Evolutionary conservation across 2,329 filamentous ascomycete genomes (phyloP).

Genomic region (Biscogniauxia marginata): DNA sequence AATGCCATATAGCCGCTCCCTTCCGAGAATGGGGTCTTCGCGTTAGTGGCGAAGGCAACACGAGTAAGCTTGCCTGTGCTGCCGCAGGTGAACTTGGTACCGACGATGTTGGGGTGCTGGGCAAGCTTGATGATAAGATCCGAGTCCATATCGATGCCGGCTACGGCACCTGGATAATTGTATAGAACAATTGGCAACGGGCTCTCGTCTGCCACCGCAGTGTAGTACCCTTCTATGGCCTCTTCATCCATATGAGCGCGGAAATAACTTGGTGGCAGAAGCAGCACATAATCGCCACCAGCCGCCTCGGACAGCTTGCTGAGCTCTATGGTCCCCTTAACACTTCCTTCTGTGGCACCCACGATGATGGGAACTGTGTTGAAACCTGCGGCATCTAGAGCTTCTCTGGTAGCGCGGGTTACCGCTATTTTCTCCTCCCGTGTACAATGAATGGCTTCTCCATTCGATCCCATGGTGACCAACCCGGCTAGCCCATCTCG

Average conservation of each 20-base stretch:
- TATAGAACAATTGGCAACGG: slow-evolving; percentile 81
- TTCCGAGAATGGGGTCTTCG: slow-evolving; percentile 61
- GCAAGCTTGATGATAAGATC: slow-evolving; percentile 80
- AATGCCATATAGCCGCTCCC: slow-evolving; percentile 78
- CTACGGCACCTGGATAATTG: slow-evolving; percentile 87
- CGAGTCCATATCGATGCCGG: slow-evolving; percentile 86
- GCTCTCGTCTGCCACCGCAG: slow-evolving; percentile 70
- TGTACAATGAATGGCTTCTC: slow-evolving; percentile 83
- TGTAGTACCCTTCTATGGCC: slow-evolving; percentile 71
- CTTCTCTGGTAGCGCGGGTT: slow-evolving; percentile 75
- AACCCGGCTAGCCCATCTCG: slow-evolving; percentile 77
- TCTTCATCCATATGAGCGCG: slow-evolving; percentile 72
- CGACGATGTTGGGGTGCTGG: slow-evolving; percentile 78
- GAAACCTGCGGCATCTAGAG: slow-evolving; percentile 79
- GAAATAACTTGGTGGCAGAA: slow-evolving; percentile 84
- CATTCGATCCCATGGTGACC: slow-evolving; percentile 87
- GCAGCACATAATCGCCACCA: slow-evolving; percentile 76
- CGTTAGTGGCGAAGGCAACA: slow-evolving; percentile 70
- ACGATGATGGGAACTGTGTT: slow-evolving; percentile 74
- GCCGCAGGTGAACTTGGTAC: slow-evolving; percentile 89
- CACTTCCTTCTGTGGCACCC: slow-evolving; percentile 78
- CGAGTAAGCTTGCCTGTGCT: slow-evolving; percentile 88
- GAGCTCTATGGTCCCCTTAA: slow-evolving; percentile 75
- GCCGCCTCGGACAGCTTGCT: slow-evolving; percentile 64
- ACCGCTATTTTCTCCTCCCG: slow-evolving; percentile 73